A percentile compares a stretch with the other conserved stretches of the same genome.
Evolutionary conservation across 257 asterid species (phyloP).

Genomic region (Gardenia jasminoides): DNA sequence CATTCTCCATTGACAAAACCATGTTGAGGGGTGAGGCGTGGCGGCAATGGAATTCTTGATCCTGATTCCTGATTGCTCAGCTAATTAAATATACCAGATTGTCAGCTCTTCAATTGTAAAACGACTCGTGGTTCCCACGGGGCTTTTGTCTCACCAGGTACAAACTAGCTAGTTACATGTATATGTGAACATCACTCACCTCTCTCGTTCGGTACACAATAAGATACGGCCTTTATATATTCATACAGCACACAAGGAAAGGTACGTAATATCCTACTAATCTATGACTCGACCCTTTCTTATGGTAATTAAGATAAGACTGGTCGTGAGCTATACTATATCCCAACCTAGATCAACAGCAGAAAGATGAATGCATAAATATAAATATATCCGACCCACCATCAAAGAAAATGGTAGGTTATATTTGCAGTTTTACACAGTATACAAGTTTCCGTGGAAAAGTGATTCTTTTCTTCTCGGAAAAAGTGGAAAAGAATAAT

Average conservation of each 20-base stretch:
- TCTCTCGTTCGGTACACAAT: not conserved
- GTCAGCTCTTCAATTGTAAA: not conserved
- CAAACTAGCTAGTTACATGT: not conserved
- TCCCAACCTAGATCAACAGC: not conserved
- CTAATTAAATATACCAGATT: not conserved
- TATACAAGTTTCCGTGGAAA: no score
- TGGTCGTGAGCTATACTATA: not conserved
- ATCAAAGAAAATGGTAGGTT: no score
- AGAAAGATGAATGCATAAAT: not conserved
- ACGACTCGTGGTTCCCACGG: not conserved
- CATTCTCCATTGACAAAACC: conserved; percentile 27
- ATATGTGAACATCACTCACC: not conserved
- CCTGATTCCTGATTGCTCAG: not conserved
- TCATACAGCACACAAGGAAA: not conserved
- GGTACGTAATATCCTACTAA: no score
- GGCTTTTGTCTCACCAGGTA: not conserved
- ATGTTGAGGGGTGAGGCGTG: not conserved
- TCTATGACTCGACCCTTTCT: no score
- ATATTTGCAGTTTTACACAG: not conserved
- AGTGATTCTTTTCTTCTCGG: not conserved
- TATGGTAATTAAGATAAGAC: not conserved
- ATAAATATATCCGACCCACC: not conserved
- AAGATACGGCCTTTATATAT: not conserved
- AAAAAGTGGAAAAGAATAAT: not conserved
- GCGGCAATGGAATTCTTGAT: not conserved